phyloP scores from a whole-genome alignment of 352 stramenopile genomes.

The Pythium apleroticum region DNA sequence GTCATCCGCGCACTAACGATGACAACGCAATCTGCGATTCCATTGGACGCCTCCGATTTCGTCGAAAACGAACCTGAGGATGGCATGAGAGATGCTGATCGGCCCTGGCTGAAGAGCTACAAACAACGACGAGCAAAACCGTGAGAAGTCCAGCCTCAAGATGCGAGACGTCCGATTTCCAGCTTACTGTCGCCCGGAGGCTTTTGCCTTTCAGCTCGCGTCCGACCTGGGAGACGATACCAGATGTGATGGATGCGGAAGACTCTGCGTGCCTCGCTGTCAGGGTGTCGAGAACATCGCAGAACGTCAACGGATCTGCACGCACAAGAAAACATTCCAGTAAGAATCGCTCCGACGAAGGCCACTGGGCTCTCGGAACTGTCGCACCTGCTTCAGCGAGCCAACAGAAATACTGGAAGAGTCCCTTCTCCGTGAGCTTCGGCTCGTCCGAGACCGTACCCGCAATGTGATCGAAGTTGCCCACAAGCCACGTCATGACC shows the following conservation, averaged over 20 bases:
- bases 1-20: conserved; percentile 54
- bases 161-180: neutral
- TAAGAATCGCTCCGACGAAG: neutral
- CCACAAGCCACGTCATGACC: conserved; percentile 47
- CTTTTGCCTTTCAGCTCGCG: conserved; percentile 21
- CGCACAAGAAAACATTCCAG: neutral
- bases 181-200: conserved; percentile 19
- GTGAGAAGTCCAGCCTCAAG: neutral
- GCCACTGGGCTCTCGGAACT: conserved; percentile 1
- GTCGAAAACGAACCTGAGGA: conserved; percentile 8
- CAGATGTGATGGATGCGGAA: conserved; percentile 26
- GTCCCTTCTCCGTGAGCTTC: conserved; percentile 49
- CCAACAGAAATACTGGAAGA: conserved; percentile 73
- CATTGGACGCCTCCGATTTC: conserved; percentile 10
- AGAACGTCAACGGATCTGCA: conserved; percentile 60
- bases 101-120: conserved; percentile 19
- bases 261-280: conserved; percentile 64
- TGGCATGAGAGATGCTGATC: conserved; percentile 9
- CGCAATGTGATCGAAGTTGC: conserved; percentile 51
- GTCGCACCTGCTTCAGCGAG: conserved; percentile 54
- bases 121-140: neutral
- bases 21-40: conserved; percentile 59
- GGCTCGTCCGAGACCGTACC: neutral
- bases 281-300: conserved; percentile 52
- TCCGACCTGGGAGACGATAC: conserved; percentile 9